These are phyloP conservation scores for Rhodotorula sp. DNA, from an alignment of 1,284 basidiomycete genomes.

Conservation along the genomic window DNA sequence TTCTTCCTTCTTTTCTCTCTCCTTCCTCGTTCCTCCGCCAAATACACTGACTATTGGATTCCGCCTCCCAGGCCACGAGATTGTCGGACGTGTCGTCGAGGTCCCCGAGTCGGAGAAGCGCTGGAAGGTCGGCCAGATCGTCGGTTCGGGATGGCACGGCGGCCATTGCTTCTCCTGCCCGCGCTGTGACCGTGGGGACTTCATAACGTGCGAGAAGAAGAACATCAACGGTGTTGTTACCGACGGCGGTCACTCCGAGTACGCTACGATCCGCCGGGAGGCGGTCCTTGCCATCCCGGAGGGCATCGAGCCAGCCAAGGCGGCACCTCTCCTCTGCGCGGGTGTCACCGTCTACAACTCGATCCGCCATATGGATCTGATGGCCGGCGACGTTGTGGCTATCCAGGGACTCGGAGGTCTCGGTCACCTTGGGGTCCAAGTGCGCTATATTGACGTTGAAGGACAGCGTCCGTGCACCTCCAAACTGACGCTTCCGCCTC, in stretches of 20 bases:
- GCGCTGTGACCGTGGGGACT: slow-evolving; percentile 45
- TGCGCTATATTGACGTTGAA: slow-evolving; percentile 4
- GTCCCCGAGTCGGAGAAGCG: slow-evolving; percentile 37
- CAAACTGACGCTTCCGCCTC: not conserved
- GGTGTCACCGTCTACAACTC: slow-evolving; percentile 48
- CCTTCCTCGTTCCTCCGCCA: not conserved
- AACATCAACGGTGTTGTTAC: slow-evolving; percentile 47
- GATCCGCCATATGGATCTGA: slow-evolving; percentile 48
- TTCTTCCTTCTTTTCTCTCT: not conserved
- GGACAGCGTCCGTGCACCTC: not conserved
- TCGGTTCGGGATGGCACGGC: slow-evolving; percentile 40
- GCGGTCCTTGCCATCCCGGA: slow-evolving; percentile 49
- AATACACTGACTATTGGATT: not conserved
- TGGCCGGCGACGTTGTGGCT: slow-evolving; percentile 44
- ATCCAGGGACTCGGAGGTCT: slow-evolving; percentile 51
- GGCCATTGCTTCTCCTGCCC: slow-evolving; percentile 45
- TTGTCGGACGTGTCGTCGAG: slow-evolving; percentile 25
- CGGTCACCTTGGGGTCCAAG: slow-evolving; percentile 48
- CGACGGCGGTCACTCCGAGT: slow-evolving; percentile 51
- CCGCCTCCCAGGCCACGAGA: slow-evolving; percentile 30
- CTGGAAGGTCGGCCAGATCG: slow-evolving; percentile 47
- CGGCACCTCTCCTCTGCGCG: slow-evolving; percentile 51
- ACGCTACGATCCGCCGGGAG: slow-evolving; percentile 49
- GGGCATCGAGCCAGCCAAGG: slow-evolving; percentile 50
- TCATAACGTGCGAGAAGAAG: slow-evolving; percentile 37